Evolutionary conservation across 257 asterid species (phyloP).

Genomic region (Fraxinus anomala): DNA sequence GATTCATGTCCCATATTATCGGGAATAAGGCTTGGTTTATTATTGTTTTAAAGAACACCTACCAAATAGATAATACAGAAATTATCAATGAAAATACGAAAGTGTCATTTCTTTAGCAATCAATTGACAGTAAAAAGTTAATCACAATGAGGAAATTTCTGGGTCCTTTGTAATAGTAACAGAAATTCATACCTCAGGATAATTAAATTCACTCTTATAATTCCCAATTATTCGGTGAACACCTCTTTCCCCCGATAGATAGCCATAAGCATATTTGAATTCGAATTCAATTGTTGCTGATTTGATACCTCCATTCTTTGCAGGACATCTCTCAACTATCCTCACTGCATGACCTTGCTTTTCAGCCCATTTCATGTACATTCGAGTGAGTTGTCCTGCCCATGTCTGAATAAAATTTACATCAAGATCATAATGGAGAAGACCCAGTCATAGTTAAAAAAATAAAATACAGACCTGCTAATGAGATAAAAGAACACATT

Average conservation of each 20-base stretch:
- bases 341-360: conserved; percentile 70
- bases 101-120: background rate
- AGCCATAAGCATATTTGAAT: conserved; percentile 68
- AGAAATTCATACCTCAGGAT: conserved; percentile 47
- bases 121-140: background rate
- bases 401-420: conserved; percentile 51
- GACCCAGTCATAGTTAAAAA: background rate
- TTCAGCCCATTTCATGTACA: conserved; percentile 84
- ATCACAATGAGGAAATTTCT: background rate
- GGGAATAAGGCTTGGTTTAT: background rate
- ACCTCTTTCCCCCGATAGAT: conserved; percentile 77
- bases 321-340: conserved; percentile 57
- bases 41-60: background rate
- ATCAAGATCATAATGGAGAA: background rate
- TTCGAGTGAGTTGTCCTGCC: conserved; percentile 55
- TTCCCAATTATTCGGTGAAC: conserved; percentile 52
- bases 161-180: conserved; percentile 3
- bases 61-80: background rate
- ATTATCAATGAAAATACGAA: background rate
- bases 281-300: conserved; percentile 69
- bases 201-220: conserved; percentile 31
- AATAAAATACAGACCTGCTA: background rate
- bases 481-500: background rate
- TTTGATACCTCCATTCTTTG: conserved; percentile 46
- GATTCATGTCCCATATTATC: too few relatives aligned